Base-by-base conservation (phyloP, 140 eudicot species). In the Anethum foeniculum region DNA sequence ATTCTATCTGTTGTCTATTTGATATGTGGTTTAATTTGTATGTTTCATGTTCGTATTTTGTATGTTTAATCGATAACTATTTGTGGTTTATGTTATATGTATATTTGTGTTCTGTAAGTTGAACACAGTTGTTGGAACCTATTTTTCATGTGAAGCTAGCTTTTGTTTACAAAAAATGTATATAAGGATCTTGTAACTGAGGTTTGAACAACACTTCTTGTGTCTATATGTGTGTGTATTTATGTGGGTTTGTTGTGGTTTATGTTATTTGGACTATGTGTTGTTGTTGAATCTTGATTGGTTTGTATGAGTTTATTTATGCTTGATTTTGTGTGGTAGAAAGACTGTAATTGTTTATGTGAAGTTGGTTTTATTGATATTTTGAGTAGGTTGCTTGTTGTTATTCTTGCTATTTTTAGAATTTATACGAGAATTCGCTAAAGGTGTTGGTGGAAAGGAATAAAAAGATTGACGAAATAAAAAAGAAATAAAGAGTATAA, bases 131-230 rank as follows among this genome's bases (percentile, higher is more conserved):
- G n/a, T n/a, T n/a, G n/a, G n/a, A n/a, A n/a, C n/a, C n/a, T n/a
- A n/a, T n/a, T n/a, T n/a, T n/a, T n/a, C n/a, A n/a, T n/a, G n/a
- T n/a, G n/a, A n/a, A n/a, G n/a, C n/a, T n/a, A n/a, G n/a, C n/a
- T n/a, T n/a, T n/a, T n/a, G n/a, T n/a, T n/a, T n/a, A n/a, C n/a
- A n/a, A n/a, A n/a, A n/a, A n/a, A n/a, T n/a, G n/a, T n/a, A n/a
- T n/a, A n/a, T n/a, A n/a, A n/a, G n/a, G n/a, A n/a, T n/a, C n/a
- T 95, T 39, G 97, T 92, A 54, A 95, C 88, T 52, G 99, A 95
- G 93, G 99, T 95, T 58, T 80, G 87, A 79, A 13, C 14, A 75
- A 25, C 4, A 23, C 32, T 38, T 36, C 34, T 72, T 19, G 36
- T 12, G 32, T 72, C 11, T 41, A 5, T n/a, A n/a, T 72, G 0